Base-by-base conservation (phyloP, 2,329 filamentous ascomycete genomes). In the Byssochlamys sp. region DNA sequence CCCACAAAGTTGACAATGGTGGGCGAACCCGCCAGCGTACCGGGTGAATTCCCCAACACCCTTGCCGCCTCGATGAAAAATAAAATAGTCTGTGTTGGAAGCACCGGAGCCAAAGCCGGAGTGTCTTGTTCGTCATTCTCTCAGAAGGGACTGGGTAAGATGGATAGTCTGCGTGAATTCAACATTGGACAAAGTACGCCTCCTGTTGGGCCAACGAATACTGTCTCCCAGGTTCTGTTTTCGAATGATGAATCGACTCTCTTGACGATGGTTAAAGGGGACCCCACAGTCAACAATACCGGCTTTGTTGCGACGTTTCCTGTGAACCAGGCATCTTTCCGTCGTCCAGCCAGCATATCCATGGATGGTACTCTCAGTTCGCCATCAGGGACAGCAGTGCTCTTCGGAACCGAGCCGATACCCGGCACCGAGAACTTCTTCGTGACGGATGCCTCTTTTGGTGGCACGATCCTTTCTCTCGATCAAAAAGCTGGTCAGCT, bases 181-280 rank as follows among this genome's bases (percentile, higher is more conserved):
- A 73, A 78, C 11, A 64, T 86, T 1, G 68, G 71, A 1, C 84
- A 86, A 65, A 78, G 76, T 0, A 85, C 80, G 0, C 84, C 84
- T 0, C 83, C 84, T 0, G 67, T 73, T 0, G 84, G 83, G 0
- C 83, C 84, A 0, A 69, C 73, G 1, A 84, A 84, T 67, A 84
- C 81, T 0, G 75, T 86, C 2, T 84, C 83, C 0, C 82, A 86
- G 6, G 74, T 78, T 0, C 81, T 85, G 66, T 86, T 85, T 70
- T 82, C 80, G 0, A 68, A 68, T 0, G 82, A 86, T 55, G 76
- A 82, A 60, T 71, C 66, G 0, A 75, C 70, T 1, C 71, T 87
- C 0, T 76, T 81, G 54, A 76, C 80, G 0, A 84, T 80, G 1
- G 82, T 86, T 48, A 87, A 87, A 69, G 84, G 84, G 1, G 75